These are phyloP conservation scores for Paramecium sonneborni DNA, from an alignment of 73 alveolate species.

Conservation along the genomic window DNA sequence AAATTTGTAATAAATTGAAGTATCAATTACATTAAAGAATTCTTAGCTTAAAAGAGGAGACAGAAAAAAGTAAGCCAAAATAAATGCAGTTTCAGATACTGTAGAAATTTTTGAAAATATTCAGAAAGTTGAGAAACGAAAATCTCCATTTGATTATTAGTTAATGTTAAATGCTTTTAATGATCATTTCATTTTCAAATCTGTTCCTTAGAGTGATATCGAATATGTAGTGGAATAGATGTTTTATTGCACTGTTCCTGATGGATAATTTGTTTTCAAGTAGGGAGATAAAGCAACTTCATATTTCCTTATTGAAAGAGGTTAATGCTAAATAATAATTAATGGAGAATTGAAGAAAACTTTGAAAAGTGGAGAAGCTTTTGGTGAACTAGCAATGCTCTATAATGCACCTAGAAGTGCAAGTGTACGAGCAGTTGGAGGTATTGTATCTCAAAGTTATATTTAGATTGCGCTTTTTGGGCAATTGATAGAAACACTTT, in stretches of 20 bases:
- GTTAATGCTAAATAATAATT: slow-evolving; percentile 42
- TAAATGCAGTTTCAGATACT: slow-evolving; percentile 38
- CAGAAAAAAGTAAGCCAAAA: slow-evolving; percentile 2
- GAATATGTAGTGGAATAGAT: slow-evolving; percentile 57
- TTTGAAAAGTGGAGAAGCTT: slow-evolving; percentile 76
- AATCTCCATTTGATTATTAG: slow-evolving; percentile 42
- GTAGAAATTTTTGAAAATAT: slow-evolving; percentile 42
- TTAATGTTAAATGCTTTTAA: slow-evolving; percentile 27
- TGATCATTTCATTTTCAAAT: slow-evolving; percentile 40
- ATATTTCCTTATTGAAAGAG: slow-evolving; percentile 63
- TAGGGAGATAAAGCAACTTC: slow-evolving; percentile 63
- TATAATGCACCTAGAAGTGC: slow-evolving; percentile 87
- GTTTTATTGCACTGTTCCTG: slow-evolving; percentile 63
- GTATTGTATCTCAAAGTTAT: neutral
- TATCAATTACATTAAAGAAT: neutral
- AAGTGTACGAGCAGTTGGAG: slow-evolving; percentile 68
- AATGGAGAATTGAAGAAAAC: slow-evolving; percentile 52
- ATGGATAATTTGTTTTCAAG: slow-evolving; percentile 63
- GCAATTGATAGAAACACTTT: slow-evolving; percentile 69
- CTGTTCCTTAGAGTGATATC: slow-evolving; percentile 1
- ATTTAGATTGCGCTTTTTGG: slow-evolving; percentile 67
- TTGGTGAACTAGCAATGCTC: slow-evolving; percentile 87
- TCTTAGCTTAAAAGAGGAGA: slow-evolving; percentile 1
- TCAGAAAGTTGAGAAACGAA: neutral
- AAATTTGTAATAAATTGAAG: neutral